Evolutionary conservation across 164 flowering plant genomes (phyloP).

Genomic region (Vitis rupestris): DNA sequence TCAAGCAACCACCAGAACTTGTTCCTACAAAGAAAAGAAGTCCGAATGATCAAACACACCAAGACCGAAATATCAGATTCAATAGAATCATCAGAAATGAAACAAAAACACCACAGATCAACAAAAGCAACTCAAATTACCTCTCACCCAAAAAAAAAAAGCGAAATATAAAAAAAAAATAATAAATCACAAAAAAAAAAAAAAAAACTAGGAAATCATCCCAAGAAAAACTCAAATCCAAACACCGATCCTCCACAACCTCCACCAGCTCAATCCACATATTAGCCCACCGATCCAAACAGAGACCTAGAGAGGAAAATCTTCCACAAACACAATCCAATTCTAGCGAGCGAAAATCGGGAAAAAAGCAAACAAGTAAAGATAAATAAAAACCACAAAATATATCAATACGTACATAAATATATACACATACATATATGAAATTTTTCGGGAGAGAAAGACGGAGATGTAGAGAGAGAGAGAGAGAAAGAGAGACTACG

Average conservation of each 20-base stretch:
- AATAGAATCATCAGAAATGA: background rate
- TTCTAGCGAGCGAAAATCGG: background rate
- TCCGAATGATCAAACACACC: background rate
- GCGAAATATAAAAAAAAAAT: background rate
- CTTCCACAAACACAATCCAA: no score
- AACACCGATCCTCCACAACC: slow-evolving; percentile 5
- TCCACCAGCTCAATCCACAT: slow-evolving; percentile 3
- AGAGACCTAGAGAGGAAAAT: no score
- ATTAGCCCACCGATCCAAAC: background rate
- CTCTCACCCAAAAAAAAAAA: slow-evolving; percentile 7
- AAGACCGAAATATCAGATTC: background rate
- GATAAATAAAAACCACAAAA: background rate
- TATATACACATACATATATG: background rate
- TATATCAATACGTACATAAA: background rate
- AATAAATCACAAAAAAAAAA: no score
- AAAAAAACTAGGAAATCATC: no score
- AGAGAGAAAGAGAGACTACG: slow-evolving; percentile 29
- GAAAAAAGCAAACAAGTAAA: background rate
- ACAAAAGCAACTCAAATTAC: slow-evolving; percentile 4
- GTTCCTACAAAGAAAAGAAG: background rate
- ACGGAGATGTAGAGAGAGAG: background rate
- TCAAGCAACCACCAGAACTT: background rate
- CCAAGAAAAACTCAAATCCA: slow-evolving; percentile 2
- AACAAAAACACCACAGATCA: slow-evolving; percentile 14
- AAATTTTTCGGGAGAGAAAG: background rate